A percentile compares a stretch with the other conserved stretches of the same genome.
Conservation (phyloP, 202 grass and related monocot genomes). For the Sporobolus alterniflorus region DNA sequence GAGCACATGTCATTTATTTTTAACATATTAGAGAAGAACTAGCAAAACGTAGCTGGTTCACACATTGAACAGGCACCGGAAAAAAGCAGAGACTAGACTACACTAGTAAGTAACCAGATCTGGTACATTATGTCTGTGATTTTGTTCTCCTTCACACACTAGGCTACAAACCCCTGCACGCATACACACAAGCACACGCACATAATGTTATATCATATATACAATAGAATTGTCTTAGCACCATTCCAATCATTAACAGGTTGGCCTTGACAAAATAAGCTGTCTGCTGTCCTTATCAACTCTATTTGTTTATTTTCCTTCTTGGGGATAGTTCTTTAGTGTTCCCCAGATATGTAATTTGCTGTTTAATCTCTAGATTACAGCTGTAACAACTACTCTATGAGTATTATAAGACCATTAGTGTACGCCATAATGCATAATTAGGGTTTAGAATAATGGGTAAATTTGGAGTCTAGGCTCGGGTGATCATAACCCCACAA, state of each 20-base stretch:
- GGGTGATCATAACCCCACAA: slow-evolving; percentile 44
- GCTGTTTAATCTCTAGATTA: slow-evolving; percentile 44
- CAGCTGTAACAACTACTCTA: slow-evolving; percentile 41
- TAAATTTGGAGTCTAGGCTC: slow-evolving; percentile 24
- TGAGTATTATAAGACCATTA: slow-evolving; percentile 68
- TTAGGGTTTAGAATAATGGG: slow-evolving; percentile 43
- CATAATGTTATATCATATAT: slow-evolving; percentile 56
- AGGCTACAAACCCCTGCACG: slow-evolving; percentile 28
- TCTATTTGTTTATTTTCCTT: slow-evolving; percentile 45
- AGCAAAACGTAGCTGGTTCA: slow-evolving; percentile 29
- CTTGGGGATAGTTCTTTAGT: slow-evolving; percentile 61
- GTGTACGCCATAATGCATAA: slow-evolving; percentile 43
- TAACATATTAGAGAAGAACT: neutral
- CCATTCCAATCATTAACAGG: slow-evolving; percentile 72
- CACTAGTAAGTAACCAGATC: slow-evolving; percentile 33
- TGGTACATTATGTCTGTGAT: slow-evolving; percentile 34
- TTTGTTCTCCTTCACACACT: slow-evolving; percentile 23
- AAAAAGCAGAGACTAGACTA: slow-evolving; percentile 13
- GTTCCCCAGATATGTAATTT: slow-evolving; percentile 60
- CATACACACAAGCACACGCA: slow-evolving; percentile 2
- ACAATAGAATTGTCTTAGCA: slow-evolving; percentile 42
- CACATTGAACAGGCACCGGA: slow-evolving; percentile 7
- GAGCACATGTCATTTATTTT: neutral
- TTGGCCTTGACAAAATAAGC: slow-evolving; percentile 55
- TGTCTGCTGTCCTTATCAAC: slow-evolving; percentile 46